Conservation (phyloP, 371 early-diverging fungal species). For the Mortierella sp. region DNA sequence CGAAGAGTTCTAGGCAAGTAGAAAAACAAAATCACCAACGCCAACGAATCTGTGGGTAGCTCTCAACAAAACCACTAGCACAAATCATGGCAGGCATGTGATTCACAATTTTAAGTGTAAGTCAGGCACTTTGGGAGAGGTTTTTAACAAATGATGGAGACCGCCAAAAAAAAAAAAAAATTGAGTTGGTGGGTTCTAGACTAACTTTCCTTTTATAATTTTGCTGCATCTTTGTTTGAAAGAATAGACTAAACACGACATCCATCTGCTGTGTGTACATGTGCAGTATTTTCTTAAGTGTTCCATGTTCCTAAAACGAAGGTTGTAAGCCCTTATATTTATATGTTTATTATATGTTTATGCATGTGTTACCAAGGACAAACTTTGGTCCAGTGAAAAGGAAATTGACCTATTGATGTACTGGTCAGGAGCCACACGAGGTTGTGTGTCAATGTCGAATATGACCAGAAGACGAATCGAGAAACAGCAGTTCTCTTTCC, state of each 20-base stretch:
- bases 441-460: neutral
- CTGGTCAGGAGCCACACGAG: neutral
- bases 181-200: too few species aligned
- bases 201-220: neutral
- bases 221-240: neutral
- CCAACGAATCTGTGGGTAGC: too few species aligned
- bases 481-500: neutral
- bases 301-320: neutral
- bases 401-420: neutral
- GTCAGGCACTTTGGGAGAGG: too few species aligned
- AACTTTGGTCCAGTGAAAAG: neutral
- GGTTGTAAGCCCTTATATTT: neutral
- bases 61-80: too few species aligned
- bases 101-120: neutral
- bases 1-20: too few species aligned
- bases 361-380: conserved; percentile 17
- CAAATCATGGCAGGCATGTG: neutral
- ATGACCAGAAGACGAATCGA: too few species aligned
- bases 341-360: conserved; percentile 2
- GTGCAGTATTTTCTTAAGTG: neutral
- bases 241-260: neutral
- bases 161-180: too few species aligned
- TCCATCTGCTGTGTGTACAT: conserved; percentile 1
- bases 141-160: too few species aligned
- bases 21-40: too few species aligned